Evolutionary conservation across 345 rosid species (phyloP).

Genomic region (Viola odorata): DNA sequence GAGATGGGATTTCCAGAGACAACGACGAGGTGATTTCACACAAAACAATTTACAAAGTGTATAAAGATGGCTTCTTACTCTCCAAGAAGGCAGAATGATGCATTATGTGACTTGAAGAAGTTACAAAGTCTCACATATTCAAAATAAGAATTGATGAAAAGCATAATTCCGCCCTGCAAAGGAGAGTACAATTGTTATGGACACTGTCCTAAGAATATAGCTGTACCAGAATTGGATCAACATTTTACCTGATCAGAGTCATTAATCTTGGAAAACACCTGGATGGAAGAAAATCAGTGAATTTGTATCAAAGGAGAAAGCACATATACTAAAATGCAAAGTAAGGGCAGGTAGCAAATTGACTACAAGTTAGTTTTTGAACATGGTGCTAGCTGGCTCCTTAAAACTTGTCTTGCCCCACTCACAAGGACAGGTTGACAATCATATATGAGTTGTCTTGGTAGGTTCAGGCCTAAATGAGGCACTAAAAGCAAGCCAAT

Average conservation of each 20-base stretch:
- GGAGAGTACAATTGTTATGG: not conserved
- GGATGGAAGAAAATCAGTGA: constrained; percentile 30
- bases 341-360: too few relatives aligned
- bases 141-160: constrained; percentile 79
- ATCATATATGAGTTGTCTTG: too few relatives aligned
- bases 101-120: constrained; percentile 75
- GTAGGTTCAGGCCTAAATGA: too few relatives aligned
- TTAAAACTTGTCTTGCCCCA: too few relatives aligned
- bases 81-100: constrained; percentile 81
- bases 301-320: constrained; percentile 6
- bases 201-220: not conserved
- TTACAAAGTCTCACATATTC: constrained; percentile 79
- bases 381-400: too few relatives aligned
- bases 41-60: constrained; percentile 8
- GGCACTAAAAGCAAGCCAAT: too few relatives aligned
- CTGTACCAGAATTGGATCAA: constrained; percentile 3
- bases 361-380: too few relatives aligned
- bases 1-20: not conserved
- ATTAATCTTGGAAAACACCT: constrained; percentile 92
- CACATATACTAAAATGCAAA: not conserved
- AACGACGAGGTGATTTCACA: not conserved
- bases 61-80: constrained; percentile 52
- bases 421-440: too few relatives aligned
- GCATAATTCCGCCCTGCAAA: constrained; percentile 75
- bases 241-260: constrained; percentile 67